Evolutionary conservation across 345 rosid species (phyloP).

Genomic region (Eucalyptus sp.): DNA sequence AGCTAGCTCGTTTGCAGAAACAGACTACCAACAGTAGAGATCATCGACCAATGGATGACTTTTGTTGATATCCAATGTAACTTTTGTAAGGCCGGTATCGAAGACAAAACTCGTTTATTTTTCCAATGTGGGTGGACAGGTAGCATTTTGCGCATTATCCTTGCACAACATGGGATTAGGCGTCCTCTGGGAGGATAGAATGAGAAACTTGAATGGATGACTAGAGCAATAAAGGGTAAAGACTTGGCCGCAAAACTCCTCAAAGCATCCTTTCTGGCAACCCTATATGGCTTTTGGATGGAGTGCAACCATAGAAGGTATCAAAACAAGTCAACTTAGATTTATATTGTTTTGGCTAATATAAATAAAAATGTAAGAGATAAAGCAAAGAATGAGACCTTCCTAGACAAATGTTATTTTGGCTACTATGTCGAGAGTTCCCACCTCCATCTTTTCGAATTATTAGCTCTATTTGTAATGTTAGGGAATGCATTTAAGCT

Average conservation of each 20-base stretch:
- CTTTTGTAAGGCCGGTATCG: background rate
- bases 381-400: too few relatives aligned
- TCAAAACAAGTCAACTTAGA: too few relatives aligned
- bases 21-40: accelerated
- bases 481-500: too few relatives aligned
- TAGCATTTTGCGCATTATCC: too few relatives aligned
- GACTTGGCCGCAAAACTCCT: background rate
- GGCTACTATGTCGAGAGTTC: too few relatives aligned
- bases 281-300: background rate
- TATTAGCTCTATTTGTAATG: too few relatives aligned
- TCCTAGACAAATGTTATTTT: too few relatives aligned
- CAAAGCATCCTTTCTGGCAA: background rate
- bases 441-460: too few relatives aligned
- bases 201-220: background rate
- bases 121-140: background rate
- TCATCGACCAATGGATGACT: background rate
- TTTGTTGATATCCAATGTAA: background rate
- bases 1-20: accelerated
- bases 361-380: too few relatives aligned
- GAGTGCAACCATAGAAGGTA: too few relatives aligned
- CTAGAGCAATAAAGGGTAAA: background rate
- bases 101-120: background rate
- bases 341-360: too few relatives aligned
- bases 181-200: accelerated
- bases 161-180: background rate